These are phyloP conservation scores for Plectosphaerella sp. DNA, from an alignment of 2,329 filamentous ascomycete genomes.

Conservation along the genomic window DNA sequence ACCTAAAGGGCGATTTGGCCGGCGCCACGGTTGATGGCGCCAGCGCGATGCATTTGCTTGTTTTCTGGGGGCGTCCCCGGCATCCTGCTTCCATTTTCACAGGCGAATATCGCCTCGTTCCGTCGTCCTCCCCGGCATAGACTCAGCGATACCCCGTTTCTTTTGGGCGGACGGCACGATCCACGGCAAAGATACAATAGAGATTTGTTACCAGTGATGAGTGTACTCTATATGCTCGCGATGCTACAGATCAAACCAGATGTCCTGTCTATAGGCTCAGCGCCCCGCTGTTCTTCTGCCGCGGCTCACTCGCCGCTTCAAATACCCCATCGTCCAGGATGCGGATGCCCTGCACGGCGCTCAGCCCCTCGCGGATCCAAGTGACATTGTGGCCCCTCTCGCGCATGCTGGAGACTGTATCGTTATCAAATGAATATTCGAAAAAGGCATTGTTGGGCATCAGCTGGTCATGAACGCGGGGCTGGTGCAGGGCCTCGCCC, in stretches of 20 bases:
- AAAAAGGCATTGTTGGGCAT: slow-evolving; percentile 65
- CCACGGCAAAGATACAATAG: too few species aligned
- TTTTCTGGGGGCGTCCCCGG: neutral
- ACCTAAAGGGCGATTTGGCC: neutral
- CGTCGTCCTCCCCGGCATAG: slow-evolving; percentile 19
- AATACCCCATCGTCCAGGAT: slow-evolving; percentile 62
- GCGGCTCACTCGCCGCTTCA: slow-evolving; percentile 72
- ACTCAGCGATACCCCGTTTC: slow-evolving; percentile 31
- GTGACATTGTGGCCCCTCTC: slow-evolving; percentile 66
- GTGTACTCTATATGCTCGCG: neutral
- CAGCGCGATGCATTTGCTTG: neutral
- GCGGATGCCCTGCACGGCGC: slow-evolving; percentile 67
- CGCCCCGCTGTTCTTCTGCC: slow-evolving; percentile 68
- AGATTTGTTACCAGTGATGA: neutral
- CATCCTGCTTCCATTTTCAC: slow-evolving; percentile 10
- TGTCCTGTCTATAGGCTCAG: slow-evolving; percentile 34
- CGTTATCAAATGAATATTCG: slow-evolving; percentile 65
- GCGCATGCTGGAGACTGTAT: slow-evolving; percentile 58
- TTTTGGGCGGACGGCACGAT: neutral
- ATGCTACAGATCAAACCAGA: neutral
- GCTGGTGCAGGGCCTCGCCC: slow-evolving; percentile 57
- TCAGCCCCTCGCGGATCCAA: slow-evolving; percentile 59
- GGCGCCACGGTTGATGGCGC: neutral
- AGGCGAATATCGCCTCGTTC: slow-evolving; percentile 4
- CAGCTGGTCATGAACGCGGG: slow-evolving; percentile 78